A percentile compares a stretch with the other conserved stretches of the same genome.
These are phyloP conservation scores for Buddleja alternifolia DNA, from an alignment of 257 asterid genomes.

Conservation along the genomic window DNA sequence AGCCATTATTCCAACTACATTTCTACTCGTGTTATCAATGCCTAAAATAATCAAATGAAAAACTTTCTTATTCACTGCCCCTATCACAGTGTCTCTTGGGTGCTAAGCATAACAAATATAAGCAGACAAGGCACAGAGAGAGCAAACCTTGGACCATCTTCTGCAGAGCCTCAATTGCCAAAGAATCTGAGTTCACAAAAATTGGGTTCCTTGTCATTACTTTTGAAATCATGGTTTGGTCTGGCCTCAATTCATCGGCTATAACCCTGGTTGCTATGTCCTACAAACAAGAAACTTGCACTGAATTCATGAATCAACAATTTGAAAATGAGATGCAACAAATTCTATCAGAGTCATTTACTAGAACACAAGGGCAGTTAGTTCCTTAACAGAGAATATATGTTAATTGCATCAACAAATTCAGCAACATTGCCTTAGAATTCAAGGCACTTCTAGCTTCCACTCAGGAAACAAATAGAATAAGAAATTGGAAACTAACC, in stretches of 20 bases:
- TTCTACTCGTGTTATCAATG: not conserved
- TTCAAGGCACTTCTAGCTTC: too few relatives aligned
- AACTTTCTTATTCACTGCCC: conserved; percentile 7
- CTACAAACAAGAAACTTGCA: conserved; percentile 38
- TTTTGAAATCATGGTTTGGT: conserved; percentile 75
- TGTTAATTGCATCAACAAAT: conserved; percentile 16
- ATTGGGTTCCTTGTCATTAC: conserved; percentile 96
- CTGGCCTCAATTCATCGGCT: conserved; percentile 95
- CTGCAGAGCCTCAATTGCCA: conserved; percentile 96
- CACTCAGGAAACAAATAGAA: conserved; percentile 8
- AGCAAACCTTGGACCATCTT: conserved; percentile 95
- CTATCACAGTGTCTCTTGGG: not conserved
- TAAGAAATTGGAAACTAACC: not conserved
- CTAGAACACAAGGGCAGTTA: not conserved
- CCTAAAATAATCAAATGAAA: conserved; percentile 20
- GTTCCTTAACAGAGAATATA: conserved; percentile 9
- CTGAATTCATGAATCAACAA: conserved; percentile 22
- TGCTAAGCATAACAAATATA: conserved; percentile 4
- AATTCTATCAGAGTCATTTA: conserved; percentile 9
- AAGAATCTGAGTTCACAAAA: conserved; percentile 81
- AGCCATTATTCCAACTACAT: conserved; percentile 5
- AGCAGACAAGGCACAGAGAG: conserved; percentile 20
- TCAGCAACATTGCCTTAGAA: conserved; percentile 19
- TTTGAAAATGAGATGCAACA: not conserved
- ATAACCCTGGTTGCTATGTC: conserved; percentile 93